Conservation (phyloP, 441 rosid genomes). For the Heliophila coronopifolia region DNA sequence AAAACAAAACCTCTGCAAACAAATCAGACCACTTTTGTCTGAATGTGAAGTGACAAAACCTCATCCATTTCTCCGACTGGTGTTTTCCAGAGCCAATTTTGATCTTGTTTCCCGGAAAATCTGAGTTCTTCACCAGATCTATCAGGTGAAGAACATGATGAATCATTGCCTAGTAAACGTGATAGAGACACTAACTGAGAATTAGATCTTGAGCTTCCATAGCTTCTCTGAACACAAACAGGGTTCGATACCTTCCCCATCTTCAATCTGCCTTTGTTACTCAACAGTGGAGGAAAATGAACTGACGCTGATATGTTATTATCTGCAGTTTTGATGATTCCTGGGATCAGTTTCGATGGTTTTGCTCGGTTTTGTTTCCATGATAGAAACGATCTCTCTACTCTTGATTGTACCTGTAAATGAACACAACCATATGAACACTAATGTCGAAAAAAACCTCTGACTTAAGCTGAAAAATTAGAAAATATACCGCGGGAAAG, state of each 20-base stretch:
- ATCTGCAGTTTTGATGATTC: conserved; percentile 16
- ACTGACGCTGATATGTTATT: conserved; percentile 29
- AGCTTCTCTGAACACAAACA: conserved; percentile 27
- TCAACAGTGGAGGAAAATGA: conserved; percentile 32
- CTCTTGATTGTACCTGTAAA: conserved; percentile 53
- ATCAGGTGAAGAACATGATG: conserved; percentile 21
- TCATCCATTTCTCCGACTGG: conserved; percentile 39
- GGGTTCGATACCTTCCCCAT: conserved; percentile 28
- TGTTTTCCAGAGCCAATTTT: conserved; percentile 36
- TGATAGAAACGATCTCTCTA: conserved; percentile 42
- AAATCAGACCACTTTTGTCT: conserved; percentile 11
- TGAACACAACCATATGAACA: neutral
- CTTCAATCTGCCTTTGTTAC: conserved; percentile 34
- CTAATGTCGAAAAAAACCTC: neutral
- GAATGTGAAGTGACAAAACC: conserved; percentile 54
- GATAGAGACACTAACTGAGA: conserved; percentile 47
- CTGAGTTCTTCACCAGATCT: conserved; percentile 19
- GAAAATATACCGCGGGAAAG: conserved; percentile 52
- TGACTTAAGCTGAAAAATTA: neutral
- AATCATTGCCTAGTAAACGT: conserved; percentile 29
- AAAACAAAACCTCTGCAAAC: conserved; percentile 3
- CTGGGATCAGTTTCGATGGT: conserved; percentile 22
- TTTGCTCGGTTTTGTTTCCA: conserved; percentile 40
- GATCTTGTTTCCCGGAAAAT: conserved; percentile 21
- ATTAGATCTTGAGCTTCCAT: conserved; percentile 34